Evolutionary conservation across 116 monocot species (phyloP).

Genomic region (Trichopus zeylanicus): DNA sequence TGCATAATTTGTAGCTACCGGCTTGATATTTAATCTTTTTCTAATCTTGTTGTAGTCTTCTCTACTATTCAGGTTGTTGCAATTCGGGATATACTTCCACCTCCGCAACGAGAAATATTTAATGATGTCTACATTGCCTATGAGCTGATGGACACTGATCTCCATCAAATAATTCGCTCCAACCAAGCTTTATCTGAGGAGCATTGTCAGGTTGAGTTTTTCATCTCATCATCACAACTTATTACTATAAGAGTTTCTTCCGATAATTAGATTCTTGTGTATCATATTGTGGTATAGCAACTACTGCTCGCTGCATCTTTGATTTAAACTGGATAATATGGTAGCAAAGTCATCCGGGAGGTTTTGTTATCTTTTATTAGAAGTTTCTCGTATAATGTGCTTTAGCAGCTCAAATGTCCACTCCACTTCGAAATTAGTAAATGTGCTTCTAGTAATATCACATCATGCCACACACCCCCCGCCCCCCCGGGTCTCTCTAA

Average conservation of each 20-base stretch:
- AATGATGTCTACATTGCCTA: slow-evolving; percentile 68
- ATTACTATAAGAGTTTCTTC: too few relatives aligned
- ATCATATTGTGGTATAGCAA: too few relatives aligned
- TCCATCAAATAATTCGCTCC: slow-evolving; percentile 64
- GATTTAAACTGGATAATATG: too few relatives aligned
- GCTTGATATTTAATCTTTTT: neutral
- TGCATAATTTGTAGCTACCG: neutral
- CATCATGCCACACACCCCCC: too few relatives aligned
- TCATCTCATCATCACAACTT: neutral
- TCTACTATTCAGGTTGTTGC: slow-evolving; percentile 43
- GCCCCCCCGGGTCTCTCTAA: neutral
- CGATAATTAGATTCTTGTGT: too few relatives aligned
- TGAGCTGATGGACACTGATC: slow-evolving; percentile 50
- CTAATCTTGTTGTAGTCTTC: neutral
- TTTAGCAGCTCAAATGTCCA: too few relatives aligned
- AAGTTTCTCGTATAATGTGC: too few relatives aligned
- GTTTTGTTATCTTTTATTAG: too few relatives aligned
- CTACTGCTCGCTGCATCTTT: too few relatives aligned
- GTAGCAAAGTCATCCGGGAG: too few relatives aligned
- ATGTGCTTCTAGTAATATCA: too few relatives aligned
- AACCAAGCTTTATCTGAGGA: slow-evolving; percentile 64
- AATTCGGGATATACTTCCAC: slow-evolving; percentile 59
- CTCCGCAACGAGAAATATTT: slow-evolving; percentile 33
- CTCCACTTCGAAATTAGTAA: too few relatives aligned
- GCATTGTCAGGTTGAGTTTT: slow-evolving; percentile 51